Percentiles rank a stretch among this genome's conserved stretches.
Evolutionary conservation across 495 filamentous ascomycete genomes (phyloP).

Genomic region (Penicillium cataractarum): DNA sequence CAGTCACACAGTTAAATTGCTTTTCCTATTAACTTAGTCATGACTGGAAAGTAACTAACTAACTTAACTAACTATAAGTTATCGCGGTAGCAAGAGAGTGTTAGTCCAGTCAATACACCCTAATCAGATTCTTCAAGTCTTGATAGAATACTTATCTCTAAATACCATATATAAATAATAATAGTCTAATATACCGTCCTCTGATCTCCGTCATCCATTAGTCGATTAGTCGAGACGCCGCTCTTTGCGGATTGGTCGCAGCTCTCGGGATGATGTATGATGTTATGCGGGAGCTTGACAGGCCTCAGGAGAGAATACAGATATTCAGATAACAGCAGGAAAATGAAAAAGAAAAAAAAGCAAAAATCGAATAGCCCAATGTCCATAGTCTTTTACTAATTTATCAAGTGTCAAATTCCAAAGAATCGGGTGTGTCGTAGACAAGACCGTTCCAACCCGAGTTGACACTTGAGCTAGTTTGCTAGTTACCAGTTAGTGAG

Average conservation of each 20-base stretch:
- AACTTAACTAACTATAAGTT: too few species aligned
- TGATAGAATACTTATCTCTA: too few species aligned
- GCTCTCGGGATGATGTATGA: slow-evolving; percentile 7
- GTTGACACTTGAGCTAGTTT: neutral
- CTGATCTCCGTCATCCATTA: neutral
- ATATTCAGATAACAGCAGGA: neutral
- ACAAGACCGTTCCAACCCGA: neutral
- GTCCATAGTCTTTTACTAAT: neutral
- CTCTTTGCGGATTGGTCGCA: neutral
- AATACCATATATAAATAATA: too few species aligned
- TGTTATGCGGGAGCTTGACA: neutral
- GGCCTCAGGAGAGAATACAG: neutral
- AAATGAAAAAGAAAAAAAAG: neutral
- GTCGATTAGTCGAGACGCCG: neutral
- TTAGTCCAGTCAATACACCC: too few species aligned
- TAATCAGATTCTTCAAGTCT: too few species aligned
- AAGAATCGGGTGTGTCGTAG: neutral
- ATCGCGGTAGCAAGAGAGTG: too few species aligned
- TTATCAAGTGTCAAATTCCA: neutral
- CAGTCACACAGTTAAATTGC: too few species aligned
- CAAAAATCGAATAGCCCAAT: neutral
- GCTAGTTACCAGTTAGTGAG: neutral
- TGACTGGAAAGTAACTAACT: too few species aligned
- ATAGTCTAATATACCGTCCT: neutral
- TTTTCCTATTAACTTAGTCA: too few species aligned